Base-by-base conservation (phyloP, 1,139 yeast genomes). In the Yamadazyma membranifaciens region DNA sequence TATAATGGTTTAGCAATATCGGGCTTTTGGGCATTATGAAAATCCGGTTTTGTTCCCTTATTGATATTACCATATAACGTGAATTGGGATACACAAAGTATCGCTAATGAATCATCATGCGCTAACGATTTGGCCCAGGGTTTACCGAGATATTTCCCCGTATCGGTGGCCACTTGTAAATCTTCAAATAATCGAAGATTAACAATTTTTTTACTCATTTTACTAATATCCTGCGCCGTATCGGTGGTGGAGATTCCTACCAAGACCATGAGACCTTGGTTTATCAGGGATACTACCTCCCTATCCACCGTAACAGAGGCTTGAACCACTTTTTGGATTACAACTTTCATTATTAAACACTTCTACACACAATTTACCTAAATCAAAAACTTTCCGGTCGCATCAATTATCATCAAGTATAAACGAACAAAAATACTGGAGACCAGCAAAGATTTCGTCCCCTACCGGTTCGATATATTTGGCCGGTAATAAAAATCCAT, bases 1-100 rank as follows among this genome's bases (percentile, higher is more conserved):
- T 89, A 92, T 42, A 88, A 63, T 12, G 68, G 78, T 25, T 67
- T 65, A 0, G 98, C 97, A 1, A 72, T 61, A n/a, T 71, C 78
- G 0, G 89, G 96, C 60, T 84, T 86, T 41, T 89, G 95, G 0
- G 97, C 97, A 45, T 70, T 69, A 57, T 91, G 97, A 60, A 91
- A 89, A 55, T 91, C 97, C 0, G 98, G 98, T 56, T 89, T 91
- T 5, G 95, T 77, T 4, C 97, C 97, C 60, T 91, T 91, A 52
- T 80, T 84, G 16, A 92, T 78, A 26, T 79, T 83, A 0, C 89
- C 98, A 57, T 84, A 80, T 31, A 91, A 69, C 0, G 98, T 91
- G 64, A 91, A 91, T 57, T 91, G 98, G 4, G 96, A 87, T 1
- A 91, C 95, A 3, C 69, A 59, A 22, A 71, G 56, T 4, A 71